Evolutionary conservation across 352 stramenopile genomes (phyloP), one percentile per base, ranked within the genome.

Genomic region (Peronosclerospora sorghi): DNA sequence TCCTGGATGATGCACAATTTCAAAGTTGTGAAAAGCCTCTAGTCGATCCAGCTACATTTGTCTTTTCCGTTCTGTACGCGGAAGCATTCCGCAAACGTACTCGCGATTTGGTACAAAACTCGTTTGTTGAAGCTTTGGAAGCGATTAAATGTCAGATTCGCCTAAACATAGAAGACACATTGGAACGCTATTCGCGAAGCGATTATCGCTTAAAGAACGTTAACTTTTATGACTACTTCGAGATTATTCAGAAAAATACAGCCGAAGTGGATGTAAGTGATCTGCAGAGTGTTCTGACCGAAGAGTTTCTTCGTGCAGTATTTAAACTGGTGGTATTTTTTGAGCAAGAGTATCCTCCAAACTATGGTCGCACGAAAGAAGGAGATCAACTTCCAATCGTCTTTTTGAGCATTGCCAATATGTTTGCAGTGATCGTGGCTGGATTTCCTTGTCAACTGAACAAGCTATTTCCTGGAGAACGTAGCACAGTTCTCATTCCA

Each of bases 161-260:
- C 15, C 43, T 35, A 3, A 69, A 50, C 12, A 39, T 84, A 14
- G 51, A 57, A 18, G 51, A 60, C 9, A 50, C 56, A 1, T 44
- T 51, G 13, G 49, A 32, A 27, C 41, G 56, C 13, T 51, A 46
- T 12, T 42, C 55, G 32, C 45, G 41, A 40, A 58, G 27, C 19
- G 44, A 64, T 5, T 57, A 53, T 10, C 61, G 60, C 1, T 46
- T 89, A 15, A 62, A 44, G 14, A 65, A 57, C 18, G 41, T 86
- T 17, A 67, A 65, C n/a, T 90, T 87, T 35, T 90, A 86, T 41
- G 62, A 86, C 26, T 73, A 74, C 41, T 90, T 90, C 44, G 68
- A 85, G 29, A 60, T 27, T 12, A 87, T 90, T 26, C 71, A 85
- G 40, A 73, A 73, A 41, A 79, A 72, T 29, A 62, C 76, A 4